phyloP scores from a whole-genome alignment of 768 basidiomycete genomes.

The Hygrocybe coccinea region DNA sequence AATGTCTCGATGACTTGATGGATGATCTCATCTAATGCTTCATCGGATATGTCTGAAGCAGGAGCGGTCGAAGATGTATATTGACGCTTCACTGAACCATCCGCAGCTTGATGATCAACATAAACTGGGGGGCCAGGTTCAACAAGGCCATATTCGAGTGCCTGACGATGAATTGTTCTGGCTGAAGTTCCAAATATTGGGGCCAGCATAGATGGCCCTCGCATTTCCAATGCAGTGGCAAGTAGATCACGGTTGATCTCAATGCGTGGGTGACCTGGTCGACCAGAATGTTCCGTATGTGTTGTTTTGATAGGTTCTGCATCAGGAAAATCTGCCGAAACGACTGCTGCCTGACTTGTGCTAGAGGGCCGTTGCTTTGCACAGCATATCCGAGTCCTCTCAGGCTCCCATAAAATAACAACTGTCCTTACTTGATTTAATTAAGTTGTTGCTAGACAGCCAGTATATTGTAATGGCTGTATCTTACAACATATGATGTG shows the following conservation, averaged over 20 bases:
- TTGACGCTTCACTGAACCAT: constrained; percentile 11
- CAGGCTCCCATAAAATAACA: too few relatives aligned
- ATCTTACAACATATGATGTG: too few relatives aligned
- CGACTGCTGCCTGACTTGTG: background rate
- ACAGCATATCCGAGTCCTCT: too few relatives aligned
- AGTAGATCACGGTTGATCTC: constrained; percentile 26
- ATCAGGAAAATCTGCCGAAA: constrained; percentile 8
- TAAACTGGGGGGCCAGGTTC: constrained; percentile 19
- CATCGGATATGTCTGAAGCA: constrained; percentile 18
- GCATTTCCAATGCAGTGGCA: constrained; percentile 15
- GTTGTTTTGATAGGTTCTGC: background rate
- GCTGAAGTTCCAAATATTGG: constrained; percentile 11
- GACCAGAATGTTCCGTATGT: constrained; percentile 5
- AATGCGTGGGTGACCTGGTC: constrained; percentile 22
- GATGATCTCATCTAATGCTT: constrained; percentile 20
- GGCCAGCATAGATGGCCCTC: constrained; percentile 15
- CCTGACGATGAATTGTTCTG: constrained; percentile 16
- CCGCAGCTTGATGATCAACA: background rate
- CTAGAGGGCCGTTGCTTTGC: too few relatives aligned
- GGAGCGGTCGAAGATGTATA: constrained; percentile 10
- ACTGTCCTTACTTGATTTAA: too few relatives aligned
- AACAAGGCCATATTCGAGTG: constrained; percentile 19
- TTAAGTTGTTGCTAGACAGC: too few relatives aligned
- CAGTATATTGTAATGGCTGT: too few relatives aligned
- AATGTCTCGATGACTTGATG: constrained; percentile 18